Evolutionary conservation across 2,329 filamentous ascomycete genomes (phyloP).

Genomic region (Didymella segeticola): DNA sequence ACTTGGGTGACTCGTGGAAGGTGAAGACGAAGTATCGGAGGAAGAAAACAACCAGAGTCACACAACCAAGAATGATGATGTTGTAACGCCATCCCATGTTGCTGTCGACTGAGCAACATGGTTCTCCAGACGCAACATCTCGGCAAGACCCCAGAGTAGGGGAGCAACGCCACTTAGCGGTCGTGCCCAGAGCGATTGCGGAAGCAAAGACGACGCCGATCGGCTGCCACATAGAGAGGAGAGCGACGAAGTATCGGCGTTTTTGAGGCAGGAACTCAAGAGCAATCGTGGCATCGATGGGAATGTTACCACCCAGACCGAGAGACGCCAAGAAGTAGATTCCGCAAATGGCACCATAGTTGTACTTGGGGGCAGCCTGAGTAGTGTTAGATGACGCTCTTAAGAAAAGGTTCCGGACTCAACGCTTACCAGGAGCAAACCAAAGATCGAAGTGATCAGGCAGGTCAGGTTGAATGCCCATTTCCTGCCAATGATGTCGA

Average conservation of each 20-base stretch:
- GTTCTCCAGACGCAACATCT: conserved; percentile 20
- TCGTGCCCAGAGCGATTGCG: conserved; percentile 36
- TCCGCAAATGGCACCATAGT: conserved; percentile 38
- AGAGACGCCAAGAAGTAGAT: conserved; percentile 38
- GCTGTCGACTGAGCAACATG: conserved; percentile 30
- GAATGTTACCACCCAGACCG: conserved; percentile 38
- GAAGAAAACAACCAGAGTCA: conserved; percentile 37
- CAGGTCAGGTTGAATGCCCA: conserved; percentile 38
- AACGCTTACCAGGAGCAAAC: conserved; percentile 29
- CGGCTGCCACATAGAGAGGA: conserved; percentile 42
- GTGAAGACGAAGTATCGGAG: conserved; percentile 39
- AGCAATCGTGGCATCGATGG: conserved; percentile 37
- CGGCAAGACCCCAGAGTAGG: conserved; percentile 25
- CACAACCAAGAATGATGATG: conserved; percentile 35
- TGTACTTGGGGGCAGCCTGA: conserved; percentile 39
- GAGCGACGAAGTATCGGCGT: conserved; percentile 36
- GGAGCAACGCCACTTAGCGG: conserved; percentile 40
- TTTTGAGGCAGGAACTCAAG: conserved; percentile 38
- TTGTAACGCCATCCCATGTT: conserved; percentile 45
- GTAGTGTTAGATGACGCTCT: conserved; percentile 2
- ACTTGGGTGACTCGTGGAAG: conserved; percentile 41
- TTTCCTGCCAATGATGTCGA: conserved; percentile 40
- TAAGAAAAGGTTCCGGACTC: not conserved
- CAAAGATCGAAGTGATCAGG: conserved; percentile 37
- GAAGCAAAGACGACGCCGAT: conserved; percentile 38